Evolutionary conservation across 805 yeast genomes (phyloP).

Genomic region (Schwanniomyces pseudopolymorphus): DNA sequence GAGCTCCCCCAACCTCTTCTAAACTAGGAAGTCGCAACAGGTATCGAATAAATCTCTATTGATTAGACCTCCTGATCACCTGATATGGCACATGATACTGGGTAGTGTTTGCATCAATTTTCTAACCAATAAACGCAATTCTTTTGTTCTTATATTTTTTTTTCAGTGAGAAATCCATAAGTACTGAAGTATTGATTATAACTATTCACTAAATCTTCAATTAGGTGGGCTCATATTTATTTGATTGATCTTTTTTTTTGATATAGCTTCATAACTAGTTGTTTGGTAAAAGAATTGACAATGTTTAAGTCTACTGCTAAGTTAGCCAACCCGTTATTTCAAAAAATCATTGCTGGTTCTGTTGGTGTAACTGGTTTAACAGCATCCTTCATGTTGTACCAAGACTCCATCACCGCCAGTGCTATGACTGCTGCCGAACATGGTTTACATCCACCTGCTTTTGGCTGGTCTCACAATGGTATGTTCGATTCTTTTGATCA

Average conservation of each 20-base stretch:
- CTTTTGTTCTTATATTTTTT: slow-evolving; percentile 20
- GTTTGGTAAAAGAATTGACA: slow-evolving; percentile 4
- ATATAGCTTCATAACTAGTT: slow-evolving; percentile 2
- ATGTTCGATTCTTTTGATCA: slow-evolving; percentile 91
- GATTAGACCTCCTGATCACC: not conserved
- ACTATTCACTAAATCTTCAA: slow-evolving; percentile 1
- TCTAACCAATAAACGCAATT: slow-evolving; percentile 20
- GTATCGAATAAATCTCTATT: not conserved
- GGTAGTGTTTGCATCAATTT: slow-evolving; percentile 5
- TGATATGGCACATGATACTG: not conserved
- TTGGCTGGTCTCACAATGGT: slow-evolving; percentile 92
- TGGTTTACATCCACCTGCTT: slow-evolving; percentile 94
- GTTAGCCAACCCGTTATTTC: slow-evolving; percentile 25
- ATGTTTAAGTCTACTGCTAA: slow-evolving; percentile 19
- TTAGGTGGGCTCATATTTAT: slow-evolving; percentile 4
- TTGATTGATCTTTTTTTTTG: slow-evolving; percentile 1
- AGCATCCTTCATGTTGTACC: slow-evolving; percentile 78
- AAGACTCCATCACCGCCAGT: slow-evolving; percentile 81
- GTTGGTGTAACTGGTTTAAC: slow-evolving; percentile 76
- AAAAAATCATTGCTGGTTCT: slow-evolving; percentile 58
- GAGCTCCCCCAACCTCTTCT: too few species aligned
- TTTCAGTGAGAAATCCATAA: slow-evolving; percentile 11
- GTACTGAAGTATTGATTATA: not conserved
- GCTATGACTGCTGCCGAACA: slow-evolving; percentile 99
- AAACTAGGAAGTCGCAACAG: not conserved